Evolutionary conservation across 2,329 filamentous ascomycete species (phyloP).

Genomic region (Tolypocladium cylindrosporum): DNA sequence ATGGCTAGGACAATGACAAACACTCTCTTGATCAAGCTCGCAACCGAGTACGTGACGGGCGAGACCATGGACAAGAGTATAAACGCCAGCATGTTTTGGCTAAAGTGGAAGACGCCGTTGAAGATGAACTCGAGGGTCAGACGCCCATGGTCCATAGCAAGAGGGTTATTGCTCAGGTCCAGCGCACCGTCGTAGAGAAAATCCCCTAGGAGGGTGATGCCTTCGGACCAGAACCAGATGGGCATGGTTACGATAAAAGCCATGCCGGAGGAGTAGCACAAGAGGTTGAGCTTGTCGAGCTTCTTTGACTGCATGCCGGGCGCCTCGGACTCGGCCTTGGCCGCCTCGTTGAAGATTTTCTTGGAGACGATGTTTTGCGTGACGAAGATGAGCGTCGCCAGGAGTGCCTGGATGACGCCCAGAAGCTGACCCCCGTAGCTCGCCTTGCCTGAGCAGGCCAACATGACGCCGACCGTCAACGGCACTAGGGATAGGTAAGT

Average conservation of each 20-base stretch:
- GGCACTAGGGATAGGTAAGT: constrained; percentile 89
- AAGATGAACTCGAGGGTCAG: constrained; percentile 81
- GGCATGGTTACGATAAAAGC: constrained; percentile 82
- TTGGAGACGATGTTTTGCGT: constrained; percentile 99
- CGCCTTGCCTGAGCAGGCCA: constrained; percentile 81
- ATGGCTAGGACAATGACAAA: constrained; percentile 95
- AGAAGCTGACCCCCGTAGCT: constrained; percentile 75
- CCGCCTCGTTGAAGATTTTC: constrained; percentile 90
- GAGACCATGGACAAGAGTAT: constrained; percentile 86
- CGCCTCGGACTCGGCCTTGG: constrained; percentile 70
- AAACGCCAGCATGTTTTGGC: constrained; percentile 92
- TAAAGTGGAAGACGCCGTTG: constrained; percentile 95
- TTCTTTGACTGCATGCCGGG: constrained; percentile 57
- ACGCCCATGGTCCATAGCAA: constrained; percentile 67
- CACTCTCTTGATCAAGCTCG: constrained; percentile 90
- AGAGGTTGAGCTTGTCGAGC: constrained; percentile 89
- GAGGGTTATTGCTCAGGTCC: constrained; percentile 44
- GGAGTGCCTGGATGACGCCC: constrained; percentile 80
- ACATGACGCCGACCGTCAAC: constrained; percentile 85
- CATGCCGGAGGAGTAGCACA: constrained; percentile 93
- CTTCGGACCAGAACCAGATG: constrained; percentile 90
- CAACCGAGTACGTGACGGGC: constrained; percentile 94
- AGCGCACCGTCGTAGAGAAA: constrained; percentile 75
- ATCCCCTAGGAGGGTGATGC: constrained; percentile 65
- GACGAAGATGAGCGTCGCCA: constrained; percentile 90